Base-by-base conservation (phyloP, 257 asterid species). In the Nicotiana obtusifolia region DNA sequence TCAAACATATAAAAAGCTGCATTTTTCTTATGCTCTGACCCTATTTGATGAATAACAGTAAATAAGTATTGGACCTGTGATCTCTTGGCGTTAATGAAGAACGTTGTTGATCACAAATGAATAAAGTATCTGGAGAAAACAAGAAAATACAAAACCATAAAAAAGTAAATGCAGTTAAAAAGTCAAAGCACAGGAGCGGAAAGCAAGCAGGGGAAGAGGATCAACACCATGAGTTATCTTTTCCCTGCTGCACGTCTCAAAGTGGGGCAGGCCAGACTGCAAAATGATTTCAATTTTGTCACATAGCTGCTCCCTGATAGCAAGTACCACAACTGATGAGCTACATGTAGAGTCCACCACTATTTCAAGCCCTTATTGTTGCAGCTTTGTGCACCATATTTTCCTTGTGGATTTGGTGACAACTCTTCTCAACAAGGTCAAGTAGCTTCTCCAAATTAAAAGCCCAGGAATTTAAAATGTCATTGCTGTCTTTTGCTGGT, bases 391-490 rank as follows among this genome's bases (percentile, higher is more conserved):
- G 98, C 78, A 94, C 91, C 98, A 96, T 96, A 0, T 89, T 93
- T 90, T 96, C 99, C 91, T 94, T 94, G 90, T 96, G 99, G 61
- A 96, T 96, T 86, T 96, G 99, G 90, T 96, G 99, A 88, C 99
- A 96, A 82, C 99, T 94, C 94, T 94, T 96, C 87, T 94, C 99
- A n/a, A 94, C 97, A 60, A 96, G 99, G 88, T 94, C 99, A 11
- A 96, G 99, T 83, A 96, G 92, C 89, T 93, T 94, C 92, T 96
- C 99, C 91, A 96, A 90, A 86, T 91, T 94, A 22, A 64, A 41
- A 4, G 99, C 86, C 99, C 99, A 96, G 26, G 97, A 91, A 83
- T 96, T 94, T 60, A 96, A 85, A 20, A 94, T 92, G 57, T 94
- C 98, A 4, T 94, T 94, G 89, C 99, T 92, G 88, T 94, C 97